phyloP scores from a whole-genome alignment of 345 rosid genomes.

The Dimocarpus longan region DNA sequence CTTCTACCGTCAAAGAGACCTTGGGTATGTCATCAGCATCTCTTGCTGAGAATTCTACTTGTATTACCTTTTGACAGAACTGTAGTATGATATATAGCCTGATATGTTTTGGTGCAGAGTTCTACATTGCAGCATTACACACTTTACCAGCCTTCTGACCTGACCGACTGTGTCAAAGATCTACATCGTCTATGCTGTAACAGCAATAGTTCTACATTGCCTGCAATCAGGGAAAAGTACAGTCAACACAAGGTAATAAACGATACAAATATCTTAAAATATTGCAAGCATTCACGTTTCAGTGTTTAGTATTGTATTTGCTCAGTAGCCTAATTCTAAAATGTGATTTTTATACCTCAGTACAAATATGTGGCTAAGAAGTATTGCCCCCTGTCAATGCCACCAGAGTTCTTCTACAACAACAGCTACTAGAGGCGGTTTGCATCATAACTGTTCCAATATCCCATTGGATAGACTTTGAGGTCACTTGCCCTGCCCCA shows the following conservation, averaged over 20 bases:
- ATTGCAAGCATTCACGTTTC: too few relatives aligned
- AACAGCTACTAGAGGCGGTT: slow-evolving; percentile 11
- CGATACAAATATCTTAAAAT: too few relatives aligned
- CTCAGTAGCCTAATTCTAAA: background rate
- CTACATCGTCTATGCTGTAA: slow-evolving; percentile 62
- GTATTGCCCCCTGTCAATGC: slow-evolving; percentile 68
- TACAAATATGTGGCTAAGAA: slow-evolving; percentile 87
- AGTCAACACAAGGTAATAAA: slow-evolving; percentile 79
- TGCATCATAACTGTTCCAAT: slow-evolving; percentile 26
- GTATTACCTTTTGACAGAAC: background rate
- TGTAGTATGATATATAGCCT: background rate
- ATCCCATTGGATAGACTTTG: slow-evolving; percentile 30
- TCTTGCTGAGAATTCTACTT: background rate
- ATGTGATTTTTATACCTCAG: slow-evolving; percentile 35
- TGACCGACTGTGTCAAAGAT: slow-evolving; percentile 69
- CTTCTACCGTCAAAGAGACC: slow-evolving; percentile 75
- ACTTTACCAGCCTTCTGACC: slow-evolving; percentile 61
- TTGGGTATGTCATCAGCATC: slow-evolving; percentile 57
- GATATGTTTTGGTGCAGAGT: slow-evolving; percentile 45
- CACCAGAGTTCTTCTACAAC: slow-evolving; percentile 62
- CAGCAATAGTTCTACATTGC: slow-evolving; percentile 51
- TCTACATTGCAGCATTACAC: slow-evolving; percentile 88
- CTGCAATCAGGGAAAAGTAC: slow-evolving; percentile 86
- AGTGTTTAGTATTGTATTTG: background rate
- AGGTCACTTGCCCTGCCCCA: background rate